Evolutionary conservation across 176 grass and related monocot genomes (phyloP).

Genomic region (Sorghum bicolor): DNA sequence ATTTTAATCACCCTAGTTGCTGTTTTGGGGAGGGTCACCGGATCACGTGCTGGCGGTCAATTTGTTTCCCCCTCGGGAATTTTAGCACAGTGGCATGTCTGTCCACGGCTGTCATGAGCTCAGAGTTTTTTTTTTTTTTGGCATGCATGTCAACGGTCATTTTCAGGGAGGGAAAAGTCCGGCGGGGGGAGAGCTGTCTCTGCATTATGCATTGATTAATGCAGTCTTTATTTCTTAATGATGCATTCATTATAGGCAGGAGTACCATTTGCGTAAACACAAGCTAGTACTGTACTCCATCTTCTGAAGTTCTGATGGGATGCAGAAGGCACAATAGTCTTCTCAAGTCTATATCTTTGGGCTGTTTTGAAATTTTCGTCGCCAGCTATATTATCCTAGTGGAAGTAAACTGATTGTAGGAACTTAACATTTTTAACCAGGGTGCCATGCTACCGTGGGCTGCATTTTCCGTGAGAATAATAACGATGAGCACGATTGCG

Average conservation of each 20-base stretch:
- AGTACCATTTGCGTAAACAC: not conserved
- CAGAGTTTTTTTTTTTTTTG: not conserved
- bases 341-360: no score
- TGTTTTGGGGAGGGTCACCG: constrained; percentile 9
- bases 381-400: not conserved
- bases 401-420: no score
- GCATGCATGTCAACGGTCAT: constrained; percentile 8
- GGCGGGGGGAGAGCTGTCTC: not conserved
- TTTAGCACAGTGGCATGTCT: constrained; percentile 25
- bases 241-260: not conserved
- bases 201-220: not conserved
- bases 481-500: not conserved
- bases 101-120: constrained; percentile 1
- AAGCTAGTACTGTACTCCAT: not conserved
- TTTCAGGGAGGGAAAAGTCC: not conserved
- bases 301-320: not conserved
- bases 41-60: constrained; percentile 19
- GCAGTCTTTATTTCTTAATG: not conserved
- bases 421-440: not conserved
- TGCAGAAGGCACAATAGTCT: not conserved
- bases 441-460: no score
- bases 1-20: not conserved
- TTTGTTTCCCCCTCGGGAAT: not conserved
- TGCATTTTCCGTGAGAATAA: not conserved
- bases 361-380: no score